Base-by-base conservation (phyloP, 106 monocot genomes). In the Dendrobium nobile region DNA sequence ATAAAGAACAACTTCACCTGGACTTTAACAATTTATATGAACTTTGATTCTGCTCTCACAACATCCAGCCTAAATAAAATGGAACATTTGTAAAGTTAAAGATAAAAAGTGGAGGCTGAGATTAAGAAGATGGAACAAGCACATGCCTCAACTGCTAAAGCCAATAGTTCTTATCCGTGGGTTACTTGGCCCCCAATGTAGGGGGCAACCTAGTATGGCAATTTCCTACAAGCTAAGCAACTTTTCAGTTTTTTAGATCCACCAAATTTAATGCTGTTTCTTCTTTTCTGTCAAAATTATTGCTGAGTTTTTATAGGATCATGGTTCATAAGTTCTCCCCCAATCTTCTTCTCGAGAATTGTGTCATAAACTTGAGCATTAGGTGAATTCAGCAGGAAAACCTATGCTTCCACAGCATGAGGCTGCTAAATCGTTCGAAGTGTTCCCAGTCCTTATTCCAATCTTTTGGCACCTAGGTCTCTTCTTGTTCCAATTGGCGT, bases 151-250 rank as follows among this genome's bases (percentile, higher is more conserved):
- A 75, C 75, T 58, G 82, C 85, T 67, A 72, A 79, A 59, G 79
- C 73, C 54, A 54, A 61, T 86, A 86, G 54, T 82, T 86, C 75
- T 82, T 86, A 74, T 86, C 82, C 13, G 82, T 86, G 33, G 85
- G 82, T 47, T 86, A 82, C 77, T 86, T 86, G 26, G 85, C n/a
- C n/a, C n/a, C n/a, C 85, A 82, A 82, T 78, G 31, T 86, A 86
- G n/a, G 20, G 82, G 85, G 48, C 85, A 86, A 26, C 85, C 85
- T 16, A 82, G 82, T 17, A 86, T n/a, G 47, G 41, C 85, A 86
- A 79, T 86, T 86, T 31, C 85, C 85, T n/a, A 82, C 85, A 86
- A 19, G 79, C 85, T 4, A 86, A 47, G 51, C 85, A 86, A 28
- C 65, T 82, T 10, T 45, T 78, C 5, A 56, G 56, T 58, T 78